Evolutionary conservation across 495 filamentous ascomycete species (phyloP).

Genomic region (Annulohypoxylon bovei): DNA sequence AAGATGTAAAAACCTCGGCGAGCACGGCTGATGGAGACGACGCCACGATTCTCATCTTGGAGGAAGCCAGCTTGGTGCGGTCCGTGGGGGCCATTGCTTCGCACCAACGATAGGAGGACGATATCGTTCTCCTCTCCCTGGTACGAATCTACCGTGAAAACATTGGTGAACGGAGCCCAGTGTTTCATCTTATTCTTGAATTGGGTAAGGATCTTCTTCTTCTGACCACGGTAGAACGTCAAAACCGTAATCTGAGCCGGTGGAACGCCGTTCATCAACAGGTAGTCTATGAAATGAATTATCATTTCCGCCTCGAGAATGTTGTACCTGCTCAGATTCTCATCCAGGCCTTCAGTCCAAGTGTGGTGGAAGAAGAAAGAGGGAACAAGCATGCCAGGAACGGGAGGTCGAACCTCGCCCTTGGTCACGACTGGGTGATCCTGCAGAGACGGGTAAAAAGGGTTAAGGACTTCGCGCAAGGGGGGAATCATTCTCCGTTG

Average conservation of each 20-base stretch:
- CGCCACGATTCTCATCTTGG: constrained; percentile 78
- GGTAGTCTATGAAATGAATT: constrained; percentile 73
- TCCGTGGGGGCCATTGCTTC: constrained; percentile 59
- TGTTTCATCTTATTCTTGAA: constrained; percentile 64
- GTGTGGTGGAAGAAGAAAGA: constrained; percentile 78
- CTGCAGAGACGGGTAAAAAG: constrained; percentile 71
- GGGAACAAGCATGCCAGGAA: constrained; percentile 80
- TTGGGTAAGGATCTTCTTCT: constrained; percentile 66
- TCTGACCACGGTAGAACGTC: constrained; percentile 92
- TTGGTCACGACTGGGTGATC: constrained; percentile 76
- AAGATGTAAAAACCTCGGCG: constrained; percentile 87
- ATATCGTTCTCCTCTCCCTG: constrained; percentile 96
- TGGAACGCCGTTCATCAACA: constrained; percentile 71
- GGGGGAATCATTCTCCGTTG: constrained; percentile 80
- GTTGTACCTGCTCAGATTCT: constrained; percentile 76
- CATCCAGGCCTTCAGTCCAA: constrained; percentile 72
- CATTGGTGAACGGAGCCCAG: constrained; percentile 63
- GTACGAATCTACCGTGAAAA: constrained; percentile 90
- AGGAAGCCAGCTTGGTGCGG: constrained; percentile 68
- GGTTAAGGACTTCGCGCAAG: constrained; percentile 68
- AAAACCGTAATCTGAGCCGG: constrained; percentile 78
- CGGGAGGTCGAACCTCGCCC: constrained; percentile 57
- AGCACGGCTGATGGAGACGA: constrained; percentile 91
- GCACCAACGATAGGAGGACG: constrained; percentile 83
- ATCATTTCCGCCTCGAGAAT: constrained; percentile 81